Percentiles rank a stretch among this genome's conserved stretches.
These are phyloP conservation scores for Taiozyma sp. DNA, from an alignment of 1,139 yeast species.

Conservation along the genomic window DNA sequence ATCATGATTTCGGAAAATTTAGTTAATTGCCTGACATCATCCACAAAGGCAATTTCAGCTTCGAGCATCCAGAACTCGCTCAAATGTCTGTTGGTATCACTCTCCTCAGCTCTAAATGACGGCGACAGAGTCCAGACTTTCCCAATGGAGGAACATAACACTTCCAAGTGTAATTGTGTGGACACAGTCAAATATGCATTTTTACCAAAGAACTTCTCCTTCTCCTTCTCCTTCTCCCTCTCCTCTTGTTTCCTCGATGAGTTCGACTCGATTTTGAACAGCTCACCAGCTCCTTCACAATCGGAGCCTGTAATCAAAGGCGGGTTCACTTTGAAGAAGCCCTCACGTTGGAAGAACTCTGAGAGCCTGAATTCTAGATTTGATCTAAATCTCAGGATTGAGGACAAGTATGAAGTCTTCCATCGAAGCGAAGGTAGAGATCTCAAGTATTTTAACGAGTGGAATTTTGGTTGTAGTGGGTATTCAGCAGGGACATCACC, in stretches of 20 bases:
- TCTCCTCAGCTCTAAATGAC: conserved; percentile 89
- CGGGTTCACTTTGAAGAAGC: conserved; percentile 71
- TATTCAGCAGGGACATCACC: conserved; percentile 60
- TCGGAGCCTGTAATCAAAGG: conserved; percentile 87
- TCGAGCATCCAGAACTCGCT: conserved; percentile 98
- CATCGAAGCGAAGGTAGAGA: conserved; percentile 71
- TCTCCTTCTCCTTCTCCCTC: conserved; percentile 10
- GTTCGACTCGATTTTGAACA: conserved; percentile 49
- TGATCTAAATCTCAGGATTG: conserved; percentile 70
- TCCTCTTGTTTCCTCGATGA: conserved; percentile 15
- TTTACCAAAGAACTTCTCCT: conserved; percentile 51
- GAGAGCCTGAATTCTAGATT: conserved; percentile 49
- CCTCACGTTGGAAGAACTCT: conserved; percentile 46
- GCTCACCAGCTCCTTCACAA: conserved; percentile 98
- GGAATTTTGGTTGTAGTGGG: conserved; percentile 81
- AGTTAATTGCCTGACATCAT: conserved; percentile 54
- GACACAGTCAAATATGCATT: conserved; percentile 80
- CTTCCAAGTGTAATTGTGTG: conserved; percentile 87
- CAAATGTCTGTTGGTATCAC: conserved; percentile 87
- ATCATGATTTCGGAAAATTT: conserved; percentile 66
- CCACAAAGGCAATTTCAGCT: conserved; percentile 74
- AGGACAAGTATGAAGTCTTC: conserved; percentile 59
- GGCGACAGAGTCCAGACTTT: conserved; percentile 91
- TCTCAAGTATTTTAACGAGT: conserved; percentile 61
- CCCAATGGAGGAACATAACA: conserved; percentile 63